These are phyloP conservation scores for Bolboschoenus planiculmis DNA, from an alignment of 176 grass and related monocot species.

Conservation along the genomic window DNA sequence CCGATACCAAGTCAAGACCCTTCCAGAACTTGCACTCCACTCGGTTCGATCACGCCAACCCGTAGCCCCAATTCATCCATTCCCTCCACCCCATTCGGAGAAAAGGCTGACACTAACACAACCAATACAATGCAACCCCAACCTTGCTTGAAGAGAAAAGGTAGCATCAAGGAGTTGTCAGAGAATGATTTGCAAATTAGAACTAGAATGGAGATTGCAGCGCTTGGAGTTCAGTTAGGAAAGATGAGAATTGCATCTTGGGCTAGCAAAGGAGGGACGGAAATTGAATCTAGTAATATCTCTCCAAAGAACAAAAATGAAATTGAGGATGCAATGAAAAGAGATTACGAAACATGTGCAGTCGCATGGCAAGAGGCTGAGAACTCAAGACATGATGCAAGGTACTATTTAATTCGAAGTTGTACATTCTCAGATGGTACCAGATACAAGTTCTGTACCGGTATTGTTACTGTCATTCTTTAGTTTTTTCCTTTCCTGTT, in stretches of 20 bases:
- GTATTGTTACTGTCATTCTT: neutral
- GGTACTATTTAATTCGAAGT: constrained; percentile 36
- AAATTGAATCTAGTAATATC: constrained; percentile 34
- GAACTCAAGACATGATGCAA: constrained; percentile 68
- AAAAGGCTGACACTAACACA: constrained; percentile 30
- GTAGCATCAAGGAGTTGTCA: constrained; percentile 40
- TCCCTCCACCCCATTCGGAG: constrained; percentile 70
- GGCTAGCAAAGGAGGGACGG: constrained; percentile 85
- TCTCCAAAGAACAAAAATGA: constrained; percentile 32
- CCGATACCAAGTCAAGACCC: constrained; percentile 83
- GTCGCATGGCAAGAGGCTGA: constrained; percentile 76
- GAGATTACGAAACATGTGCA: constrained; percentile 63
- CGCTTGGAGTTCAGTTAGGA: constrained; percentile 76
- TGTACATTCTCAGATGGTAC: neutral
- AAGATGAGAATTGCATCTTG: constrained; percentile 96
- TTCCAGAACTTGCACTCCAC: constrained; percentile 60
- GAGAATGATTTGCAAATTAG: constrained; percentile 65
- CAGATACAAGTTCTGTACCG: neutral
- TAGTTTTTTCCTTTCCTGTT: neutral
- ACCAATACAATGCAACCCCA: constrained; percentile 31
- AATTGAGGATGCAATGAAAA: constrained; percentile 44
- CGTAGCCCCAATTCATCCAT: constrained; percentile 69
- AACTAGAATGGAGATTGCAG: constrained; percentile 85
- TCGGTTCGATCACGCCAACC: constrained; percentile 63
- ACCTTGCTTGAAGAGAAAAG: constrained; percentile 47